phyloP scores from a whole-genome alignment of 2,329 filamentous ascomycete species.

The Arthrobotrys entomopaga region DNA sequence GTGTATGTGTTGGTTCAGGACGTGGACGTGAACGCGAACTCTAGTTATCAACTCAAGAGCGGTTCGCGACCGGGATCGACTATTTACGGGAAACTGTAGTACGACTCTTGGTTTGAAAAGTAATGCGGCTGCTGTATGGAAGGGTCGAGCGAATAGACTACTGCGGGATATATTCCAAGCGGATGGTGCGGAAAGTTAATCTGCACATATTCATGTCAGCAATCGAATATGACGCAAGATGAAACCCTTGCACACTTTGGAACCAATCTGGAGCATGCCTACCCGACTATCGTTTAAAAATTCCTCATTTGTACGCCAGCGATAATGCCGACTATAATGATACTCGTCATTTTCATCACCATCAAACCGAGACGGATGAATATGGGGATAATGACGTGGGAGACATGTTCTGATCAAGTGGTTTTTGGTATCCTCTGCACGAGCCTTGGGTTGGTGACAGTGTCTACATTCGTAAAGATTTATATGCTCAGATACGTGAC shows the following conservation, averaged over 20 bases:
- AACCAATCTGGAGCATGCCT: background rate
- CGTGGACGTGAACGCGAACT: too few relatives aligned
- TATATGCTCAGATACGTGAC: slow-evolving; percentile 49
- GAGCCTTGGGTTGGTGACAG: slow-evolving; percentile 37
- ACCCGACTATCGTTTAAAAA: slow-evolving; percentile 44
- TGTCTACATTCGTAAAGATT: slow-evolving; percentile 50
- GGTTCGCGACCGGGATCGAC: too few relatives aligned
- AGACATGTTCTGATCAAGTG: slow-evolving; percentile 47
- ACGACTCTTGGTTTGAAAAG: slow-evolving; percentile 12
- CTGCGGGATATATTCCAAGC: slow-evolving; percentile 30
- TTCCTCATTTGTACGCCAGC: slow-evolving; percentile 48
- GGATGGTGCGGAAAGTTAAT: slow-evolving; percentile 29
- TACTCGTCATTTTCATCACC: slow-evolving; percentile 37
- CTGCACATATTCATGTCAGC: slow-evolving; percentile 1
- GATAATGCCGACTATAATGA: slow-evolving; percentile 52
- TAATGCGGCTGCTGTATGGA: slow-evolving; percentile 5
- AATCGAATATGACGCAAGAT: too few relatives aligned
- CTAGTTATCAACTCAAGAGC: too few relatives aligned
- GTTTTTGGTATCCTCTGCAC: slow-evolving; percentile 49
- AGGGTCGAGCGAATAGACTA: slow-evolving; percentile 11
- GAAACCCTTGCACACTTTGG: too few relatives aligned
- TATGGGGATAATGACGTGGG: slow-evolving; percentile 39
- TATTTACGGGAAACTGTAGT: slow-evolving; percentile 9
- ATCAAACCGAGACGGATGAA: slow-evolving; percentile 42
- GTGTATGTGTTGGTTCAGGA: too few relatives aligned